A percentile compares a stretch with the other conserved stretches of the same genome.
Evolutionary conservation across 1,284 basidiomycete species (phyloP).

Genomic region (Kalmanozyma brasiliensis): DNA sequence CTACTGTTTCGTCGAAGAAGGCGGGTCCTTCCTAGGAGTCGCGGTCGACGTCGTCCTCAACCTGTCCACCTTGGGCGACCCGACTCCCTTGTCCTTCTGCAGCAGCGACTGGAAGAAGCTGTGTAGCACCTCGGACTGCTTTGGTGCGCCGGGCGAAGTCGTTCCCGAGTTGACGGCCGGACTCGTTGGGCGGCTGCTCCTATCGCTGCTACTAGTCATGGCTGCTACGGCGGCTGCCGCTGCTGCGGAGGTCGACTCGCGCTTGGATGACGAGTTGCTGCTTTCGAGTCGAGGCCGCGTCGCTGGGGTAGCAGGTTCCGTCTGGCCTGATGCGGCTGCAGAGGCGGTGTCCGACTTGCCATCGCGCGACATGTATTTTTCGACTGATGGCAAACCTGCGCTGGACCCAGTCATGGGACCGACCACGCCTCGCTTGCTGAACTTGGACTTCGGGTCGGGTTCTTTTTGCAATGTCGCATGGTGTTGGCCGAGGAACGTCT

Average conservation of each 20-base stretch:
- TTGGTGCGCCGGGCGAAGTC: conserved; percentile 40
- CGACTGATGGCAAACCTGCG: conserved; percentile 45
- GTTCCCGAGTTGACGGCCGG: conserved; percentile 21
- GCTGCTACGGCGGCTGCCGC: conserved; percentile 32
- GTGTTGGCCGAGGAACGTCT: conserved; percentile 48
- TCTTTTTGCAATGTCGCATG: conserved; percentile 49
- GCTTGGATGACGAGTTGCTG: background rate
- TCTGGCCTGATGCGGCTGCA: background rate
- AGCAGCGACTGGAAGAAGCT: conserved; percentile 61
- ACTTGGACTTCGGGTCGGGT: conserved; percentile 30
- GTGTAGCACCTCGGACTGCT: conserved; percentile 62
- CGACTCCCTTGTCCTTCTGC: conserved; percentile 41
- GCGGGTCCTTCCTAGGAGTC: conserved; percentile 5
- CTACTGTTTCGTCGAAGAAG: background rate
- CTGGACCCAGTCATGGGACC: conserved; percentile 53
- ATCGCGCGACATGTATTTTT: conserved; percentile 34
- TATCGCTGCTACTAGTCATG: conserved; percentile 13
- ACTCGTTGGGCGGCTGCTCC: conserved; percentile 29
- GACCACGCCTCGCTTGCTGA: conserved; percentile 43
- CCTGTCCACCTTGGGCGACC: conserved; percentile 28
- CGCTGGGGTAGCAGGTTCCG: background rate
- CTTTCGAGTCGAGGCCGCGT: conserved; percentile 7
- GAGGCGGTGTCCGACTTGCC: background rate
- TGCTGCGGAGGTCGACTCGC: conserved; percentile 33
- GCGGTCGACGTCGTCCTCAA: conserved; percentile 1